Evolutionary conservation across 306 rosid genomes (phyloP).

Genomic region (Casuarina equisetifolia): DNA sequence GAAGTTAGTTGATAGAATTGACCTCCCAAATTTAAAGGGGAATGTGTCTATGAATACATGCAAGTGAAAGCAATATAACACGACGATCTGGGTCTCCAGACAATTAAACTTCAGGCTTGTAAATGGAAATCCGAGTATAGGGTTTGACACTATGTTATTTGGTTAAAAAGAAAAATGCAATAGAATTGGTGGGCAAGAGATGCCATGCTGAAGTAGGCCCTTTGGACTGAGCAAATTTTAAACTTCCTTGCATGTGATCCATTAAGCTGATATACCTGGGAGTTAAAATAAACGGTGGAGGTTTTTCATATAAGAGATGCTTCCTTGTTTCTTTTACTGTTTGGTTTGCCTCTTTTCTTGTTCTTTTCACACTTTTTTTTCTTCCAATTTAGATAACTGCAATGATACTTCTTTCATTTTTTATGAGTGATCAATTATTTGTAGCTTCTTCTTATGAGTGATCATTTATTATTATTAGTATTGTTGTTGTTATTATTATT

Average conservation of each 20-base stretch:
- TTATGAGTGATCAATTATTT: too few relatives aligned
- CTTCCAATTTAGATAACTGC: too few relatives aligned
- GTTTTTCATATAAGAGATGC: not conserved
- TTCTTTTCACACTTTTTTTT: too few relatives aligned
- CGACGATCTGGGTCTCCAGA: not conserved
- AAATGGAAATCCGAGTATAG: not conserved
- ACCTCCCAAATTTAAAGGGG: not conserved
- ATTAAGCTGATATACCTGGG: not conserved
- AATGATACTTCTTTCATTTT: not conserved
- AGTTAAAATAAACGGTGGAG: not conserved
- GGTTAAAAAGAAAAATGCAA: not conserved
- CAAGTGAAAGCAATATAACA: not conserved
- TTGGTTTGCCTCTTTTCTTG: not conserved
- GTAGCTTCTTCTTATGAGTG: too few relatives aligned
- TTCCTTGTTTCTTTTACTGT: not conserved
- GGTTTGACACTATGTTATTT: not conserved
- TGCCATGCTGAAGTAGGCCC: not conserved
- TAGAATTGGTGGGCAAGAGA: not conserved
- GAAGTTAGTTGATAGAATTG: not conserved
- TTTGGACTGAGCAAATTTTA: too few relatives aligned
- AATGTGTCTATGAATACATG: not conserved
- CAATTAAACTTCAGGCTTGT: not conserved
- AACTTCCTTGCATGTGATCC: not conserved
- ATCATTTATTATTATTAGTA: too few relatives aligned
- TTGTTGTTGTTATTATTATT: too few relatives aligned